Percentiles rank a stretch among this genome's conserved stretches.
Conservation (phyloP, 2,329 filamentous ascomycete genomes). For the Paraphoma sp. region DNA sequence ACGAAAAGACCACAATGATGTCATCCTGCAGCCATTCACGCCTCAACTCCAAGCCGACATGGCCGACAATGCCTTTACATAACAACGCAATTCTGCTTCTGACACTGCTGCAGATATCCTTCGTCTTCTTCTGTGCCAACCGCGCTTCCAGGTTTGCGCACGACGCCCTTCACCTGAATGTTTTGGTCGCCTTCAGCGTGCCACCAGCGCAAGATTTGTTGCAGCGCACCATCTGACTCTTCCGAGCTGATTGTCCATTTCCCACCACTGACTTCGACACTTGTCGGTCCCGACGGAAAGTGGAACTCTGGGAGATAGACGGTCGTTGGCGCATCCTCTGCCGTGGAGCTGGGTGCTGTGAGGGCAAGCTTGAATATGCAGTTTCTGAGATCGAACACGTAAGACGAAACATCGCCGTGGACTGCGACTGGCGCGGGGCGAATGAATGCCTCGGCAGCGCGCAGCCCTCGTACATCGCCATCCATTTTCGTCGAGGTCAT, state of each 20-base stretch:
- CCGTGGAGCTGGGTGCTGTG: constrained; percentile 64
- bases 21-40: constrained; percentile 1
- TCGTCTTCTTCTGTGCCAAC: constrained; percentile 71
- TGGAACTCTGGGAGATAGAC: constrained; percentile 91
- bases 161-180: constrained; percentile 76
- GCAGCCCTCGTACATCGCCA: constrained; percentile 64
- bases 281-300: constrained; percentile 77
- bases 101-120: constrained; percentile 75
- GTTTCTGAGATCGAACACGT: constrained; percentile 82
- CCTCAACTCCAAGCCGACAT: constrained; percentile 17
- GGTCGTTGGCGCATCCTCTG: constrained; percentile 74
- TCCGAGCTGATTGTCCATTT: constrained; percentile 86
- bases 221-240: constrained; percentile 70
- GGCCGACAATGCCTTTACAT: constrained; percentile 46
- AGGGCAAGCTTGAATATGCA: constrained; percentile 80
- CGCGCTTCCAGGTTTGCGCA: constrained; percentile 60
- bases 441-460: constrained; percentile 92
- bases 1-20: neutral
- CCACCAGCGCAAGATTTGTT: constrained; percentile 91
- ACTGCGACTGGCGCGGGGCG: constrained; percentile 81
- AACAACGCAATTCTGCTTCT: constrained; percentile 51
- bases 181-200: constrained; percentile 84
- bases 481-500: constrained; percentile 46
- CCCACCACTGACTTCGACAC: constrained; percentile 79
- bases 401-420: constrained; percentile 72